Base-by-base conservation (phyloP, 306 rosid genomes). In the Argentina anserina region DNA sequence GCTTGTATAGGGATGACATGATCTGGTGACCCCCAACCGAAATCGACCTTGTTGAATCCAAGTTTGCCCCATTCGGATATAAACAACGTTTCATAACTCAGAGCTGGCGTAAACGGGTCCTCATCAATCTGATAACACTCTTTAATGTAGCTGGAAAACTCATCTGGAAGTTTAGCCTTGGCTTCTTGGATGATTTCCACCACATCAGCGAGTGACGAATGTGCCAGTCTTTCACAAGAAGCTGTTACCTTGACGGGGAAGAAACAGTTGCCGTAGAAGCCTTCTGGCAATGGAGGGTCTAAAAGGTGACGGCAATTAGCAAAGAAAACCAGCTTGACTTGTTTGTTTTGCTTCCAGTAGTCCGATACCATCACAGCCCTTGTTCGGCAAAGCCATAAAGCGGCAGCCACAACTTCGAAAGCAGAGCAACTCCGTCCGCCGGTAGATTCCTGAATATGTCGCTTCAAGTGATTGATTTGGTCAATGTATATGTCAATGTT, bases 231-330 rank as follows among this genome's bases (percentile, higher is more conserved):
- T 47, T 74, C 79, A 5, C 76, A 67, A 0, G 88, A 68, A 7
- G 86, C 70, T 1, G 81, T 84, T 2, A 83, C 75, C 0, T 78
- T 79, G 46, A 90, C 89, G 0, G 96, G 97, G 78, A 92, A 92
- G 89, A 92, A 88, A 37, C 97, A 90, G 56, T 92, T 92, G 0
- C 96, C 97, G 21, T 92, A 92, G 87, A 92, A 92, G 25, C 96
- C 97, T 7, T 78, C 14, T 3, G 97, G 89, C 42, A 90, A 74
- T 1, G 94, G 88, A 62, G 96, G 96, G 65, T 89, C 67, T 83
- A 85, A 12, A 1, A 90, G 73, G 1, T 82, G 80, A 3, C 97
- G 90, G n/a, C 96, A 86, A 69, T 90, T 92, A 2, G 96, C 96
- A 18, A 90, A 86, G 87, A 92, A 88, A 2, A 88, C 89, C 0